phyloP scores from a whole-genome alignment of 2,329 filamentous ascomycete species.

The Coniella lustricola region DNA sequence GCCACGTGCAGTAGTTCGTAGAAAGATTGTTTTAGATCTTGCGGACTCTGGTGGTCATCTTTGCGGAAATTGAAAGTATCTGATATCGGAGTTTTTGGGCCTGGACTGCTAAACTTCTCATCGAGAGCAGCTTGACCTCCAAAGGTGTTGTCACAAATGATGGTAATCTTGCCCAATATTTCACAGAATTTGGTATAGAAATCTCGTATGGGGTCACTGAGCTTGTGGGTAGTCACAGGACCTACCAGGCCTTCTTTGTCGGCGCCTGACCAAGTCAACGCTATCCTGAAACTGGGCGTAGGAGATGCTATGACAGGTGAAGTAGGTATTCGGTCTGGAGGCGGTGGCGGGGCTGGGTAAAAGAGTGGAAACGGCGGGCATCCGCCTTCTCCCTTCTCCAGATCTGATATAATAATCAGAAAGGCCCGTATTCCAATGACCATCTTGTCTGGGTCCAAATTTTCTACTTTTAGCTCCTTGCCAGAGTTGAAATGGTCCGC shows the following conservation, averaged over 20 bases:
- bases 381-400: conserved; percentile 74
- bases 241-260: conserved; percentile 61
- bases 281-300: conserved; percentile 21
- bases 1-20: conserved; percentile 94
- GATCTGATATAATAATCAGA: conserved; percentile 82
- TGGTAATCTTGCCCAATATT: conserved; percentile 89
- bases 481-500: conserved; percentile 76
- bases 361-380: conserved; percentile 77
- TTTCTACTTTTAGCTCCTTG: conserved; percentile 77
- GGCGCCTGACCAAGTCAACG: conserved; percentile 21
- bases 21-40: conserved; percentile 87
- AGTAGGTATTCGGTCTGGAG: conserved; percentile 37
- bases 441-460: conserved; percentile 91
- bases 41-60: conserved; percentile 65
- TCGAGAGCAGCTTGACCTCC: conserved; percentile 92
- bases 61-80: conserved; percentile 91
- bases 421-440: conserved; percentile 97
- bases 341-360: conserved; percentile 34
- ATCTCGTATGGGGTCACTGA: conserved; percentile 72
- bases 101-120: conserved; percentile 83
- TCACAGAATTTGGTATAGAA: conserved; percentile 91
- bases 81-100: conserved; percentile 88
- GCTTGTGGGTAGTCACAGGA: conserved; percentile 51
- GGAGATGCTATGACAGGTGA: conserved; percentile 43
- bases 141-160: conserved; percentile 94